Percentiles rank a stretch among this genome's conserved stretches.
Conservation (phyloP, 257 asterid species). For the Solanum chilense region DNA sequence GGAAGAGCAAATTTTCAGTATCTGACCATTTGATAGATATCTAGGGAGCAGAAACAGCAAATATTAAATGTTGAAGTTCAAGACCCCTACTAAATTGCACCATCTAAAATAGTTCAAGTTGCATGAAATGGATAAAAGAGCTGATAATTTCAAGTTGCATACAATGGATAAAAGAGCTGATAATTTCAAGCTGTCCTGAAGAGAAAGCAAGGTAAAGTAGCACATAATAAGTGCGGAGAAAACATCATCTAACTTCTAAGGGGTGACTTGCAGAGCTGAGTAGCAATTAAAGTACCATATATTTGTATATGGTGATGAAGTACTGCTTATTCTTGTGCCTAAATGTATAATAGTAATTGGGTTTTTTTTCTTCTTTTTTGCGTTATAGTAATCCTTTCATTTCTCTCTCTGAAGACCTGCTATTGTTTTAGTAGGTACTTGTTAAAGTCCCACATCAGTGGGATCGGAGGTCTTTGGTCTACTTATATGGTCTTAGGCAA, state of each 20-base stretch:
- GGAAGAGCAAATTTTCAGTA: neutral
- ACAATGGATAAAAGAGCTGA: neutral
- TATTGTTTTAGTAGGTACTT: neutral
- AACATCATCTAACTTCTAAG: neutral
- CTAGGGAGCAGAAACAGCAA: neutral
- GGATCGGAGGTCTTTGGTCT: neutral
- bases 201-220: neutral
- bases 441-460: neutral
- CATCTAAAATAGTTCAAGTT: neutral
- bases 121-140: neutral
- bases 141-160: neutral
- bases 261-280: neutral
- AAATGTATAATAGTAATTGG: neutral
- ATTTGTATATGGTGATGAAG: neutral
- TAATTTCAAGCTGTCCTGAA: neutral
- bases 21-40: neutral
- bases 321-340: neutral
- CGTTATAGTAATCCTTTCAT: neutral
- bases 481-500: neutral
- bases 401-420: neutral
- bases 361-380: neutral
- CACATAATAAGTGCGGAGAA: neutral
- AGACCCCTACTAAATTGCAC: neutral
- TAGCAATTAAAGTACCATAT: neutral
- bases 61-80: neutral